Base-by-base conservation (phyloP, 1,284 basidiomycete species). In the Cutaneotrichosporon cavernicola region DNA sequence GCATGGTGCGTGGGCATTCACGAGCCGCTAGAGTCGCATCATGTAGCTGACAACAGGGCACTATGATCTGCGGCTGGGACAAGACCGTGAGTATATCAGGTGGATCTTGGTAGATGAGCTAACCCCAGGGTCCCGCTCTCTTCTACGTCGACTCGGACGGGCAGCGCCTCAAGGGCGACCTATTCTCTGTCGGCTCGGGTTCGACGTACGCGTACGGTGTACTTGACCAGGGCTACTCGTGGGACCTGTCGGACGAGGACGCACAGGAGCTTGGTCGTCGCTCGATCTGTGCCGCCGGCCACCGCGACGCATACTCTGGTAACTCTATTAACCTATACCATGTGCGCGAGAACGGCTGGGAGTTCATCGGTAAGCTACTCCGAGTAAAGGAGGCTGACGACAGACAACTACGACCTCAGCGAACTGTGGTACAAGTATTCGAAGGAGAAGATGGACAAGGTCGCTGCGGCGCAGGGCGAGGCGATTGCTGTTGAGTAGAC, bases 61-160 rank as follows among this genome's bases (percentile, higher is more conserved):
- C 97, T 2, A 99, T 99, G 97, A 97, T 99, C 70, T 98, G 95
- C 74, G 97, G 97, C 32, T 99, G 96, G 95, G 97, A 99, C 83
- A 99, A 98, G 85, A 97, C 96, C 11, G 90, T 90, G 69, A 72
- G 88, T 81, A n/a, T n/a, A 4, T 46, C 43, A 51, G 26, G 26
- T 36, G n/a, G 10, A 43, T 8, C 40, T 3, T 10, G 30, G 10
- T 21, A 18, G 22, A 8, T 10, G 22, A 46, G 49, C 63, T 65
- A 22, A 62, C 62, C n/a, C 30, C 73, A 91, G 87, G 96, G 97
- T 0, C 96, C 96, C n/a, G 88, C 92, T 14, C 85, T 99, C 43
- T 99, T 95, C 83, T 99, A 99, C 80, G 97, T 99, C 63, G 97
- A 99, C 82, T 96, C 92, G 16, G 97, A 99, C 70, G 97, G 97